phyloP scores from a whole-genome alignment of 768 basidiomycete genomes.

The Lactarius tabidus region DNA sequence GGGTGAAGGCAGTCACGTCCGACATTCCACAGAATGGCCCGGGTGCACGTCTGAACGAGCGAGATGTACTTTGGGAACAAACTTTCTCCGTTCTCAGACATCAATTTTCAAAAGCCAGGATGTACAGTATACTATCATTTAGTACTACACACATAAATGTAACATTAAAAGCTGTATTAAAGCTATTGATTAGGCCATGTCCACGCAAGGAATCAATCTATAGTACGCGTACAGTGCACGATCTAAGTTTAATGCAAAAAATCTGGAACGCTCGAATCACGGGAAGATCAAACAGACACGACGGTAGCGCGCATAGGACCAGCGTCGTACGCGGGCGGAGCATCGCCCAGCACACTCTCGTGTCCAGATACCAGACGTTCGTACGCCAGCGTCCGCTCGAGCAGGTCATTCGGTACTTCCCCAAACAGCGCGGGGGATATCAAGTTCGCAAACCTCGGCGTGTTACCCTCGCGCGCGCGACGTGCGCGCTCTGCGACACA shows the following conservation, averaged over 20 bases:
- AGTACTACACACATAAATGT: background rate
- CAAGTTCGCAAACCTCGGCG: background rate
- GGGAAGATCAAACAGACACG: background rate
- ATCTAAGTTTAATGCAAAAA: background rate
- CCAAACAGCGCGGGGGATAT: background rate
- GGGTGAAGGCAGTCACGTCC: no score
- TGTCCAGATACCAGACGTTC: conserved; percentile 81
- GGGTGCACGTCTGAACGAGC: no score
- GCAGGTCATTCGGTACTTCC: conserved; percentile 37
- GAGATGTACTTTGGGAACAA: no score
- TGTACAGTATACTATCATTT: background rate
- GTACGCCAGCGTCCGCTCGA: conserved; percentile 45
- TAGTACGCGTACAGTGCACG: background rate
- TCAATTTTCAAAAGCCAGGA: background rate
- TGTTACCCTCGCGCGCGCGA: conserved; percentile 2
- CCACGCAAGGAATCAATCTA: background rate
- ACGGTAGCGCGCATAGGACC: background rate
- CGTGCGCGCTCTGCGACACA: conserved; percentile 3
- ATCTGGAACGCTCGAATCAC: background rate
- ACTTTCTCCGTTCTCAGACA: no score
- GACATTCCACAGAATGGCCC: no score
- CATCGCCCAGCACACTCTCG: conserved; percentile 76
- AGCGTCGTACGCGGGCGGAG: conserved; percentile 70
- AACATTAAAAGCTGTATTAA: background rate
- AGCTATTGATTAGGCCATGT: background rate